These are phyloP conservation scores for Rhytidhysteron rufulum DNA, from an alignment of 2,329 filamentous ascomycete species.

Conservation along the genomic window DNA sequence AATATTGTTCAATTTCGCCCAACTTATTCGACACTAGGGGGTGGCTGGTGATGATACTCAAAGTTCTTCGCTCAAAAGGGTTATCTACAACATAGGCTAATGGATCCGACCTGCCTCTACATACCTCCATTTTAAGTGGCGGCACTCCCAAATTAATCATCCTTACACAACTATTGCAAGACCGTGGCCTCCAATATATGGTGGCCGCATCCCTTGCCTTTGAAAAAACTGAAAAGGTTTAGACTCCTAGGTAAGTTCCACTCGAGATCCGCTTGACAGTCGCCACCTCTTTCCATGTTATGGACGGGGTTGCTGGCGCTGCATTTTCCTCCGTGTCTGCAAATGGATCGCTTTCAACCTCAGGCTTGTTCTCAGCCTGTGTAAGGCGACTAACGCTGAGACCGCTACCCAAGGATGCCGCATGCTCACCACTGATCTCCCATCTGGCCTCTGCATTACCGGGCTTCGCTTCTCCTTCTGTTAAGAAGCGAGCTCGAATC, in stretches of 20 bases:
- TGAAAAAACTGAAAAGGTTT: not conserved
- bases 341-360: conserved; percentile 62
- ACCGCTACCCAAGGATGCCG: conserved; percentile 52
- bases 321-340: conserved; percentile 55
- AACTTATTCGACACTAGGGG: too few species aligned
- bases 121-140: not conserved
- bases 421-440: conserved; percentile 59
- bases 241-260: conserved; percentile 35
- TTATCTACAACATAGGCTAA: not conserved
- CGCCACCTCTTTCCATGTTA: conserved; percentile 29
- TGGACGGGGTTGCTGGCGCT: conserved; percentile 18
- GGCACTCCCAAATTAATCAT: not conserved
- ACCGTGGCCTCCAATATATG: too few species aligned
- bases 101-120: not conserved
- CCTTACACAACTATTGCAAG: not conserved
- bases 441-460: conserved; percentile 80
- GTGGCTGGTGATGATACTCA: too few species aligned
- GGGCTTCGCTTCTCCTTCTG: conserved; percentile 66
- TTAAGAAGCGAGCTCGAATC: conserved; percentile 78
- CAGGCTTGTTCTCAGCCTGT: conserved; percentile 37
- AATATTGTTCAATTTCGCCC: too few species aligned
- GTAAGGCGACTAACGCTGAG: conserved; percentile 52
- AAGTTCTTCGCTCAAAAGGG: not conserved
- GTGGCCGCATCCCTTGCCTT: too few species aligned
- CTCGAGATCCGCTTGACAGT: conserved; percentile 35